phyloP scores from a whole-genome alignment of 495 filamentous ascomycete species.

The Aspergillus kassunensis region DNA sequence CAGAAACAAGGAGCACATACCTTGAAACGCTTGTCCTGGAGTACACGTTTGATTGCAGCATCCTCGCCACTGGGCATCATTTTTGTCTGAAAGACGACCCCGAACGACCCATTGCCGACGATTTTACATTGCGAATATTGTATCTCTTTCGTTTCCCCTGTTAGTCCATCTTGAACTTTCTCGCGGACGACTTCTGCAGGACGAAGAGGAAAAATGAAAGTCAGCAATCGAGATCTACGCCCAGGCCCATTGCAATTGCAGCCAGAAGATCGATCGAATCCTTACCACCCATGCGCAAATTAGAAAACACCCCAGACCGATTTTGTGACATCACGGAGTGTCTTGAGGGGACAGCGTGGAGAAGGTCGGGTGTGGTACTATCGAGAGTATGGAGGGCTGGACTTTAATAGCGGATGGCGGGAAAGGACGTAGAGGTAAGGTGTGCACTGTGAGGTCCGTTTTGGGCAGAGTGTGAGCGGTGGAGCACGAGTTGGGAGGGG shows the following conservation, averaged over 20 bases:
- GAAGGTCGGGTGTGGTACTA: constrained; percentile 23
- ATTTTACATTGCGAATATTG: constrained; percentile 99
- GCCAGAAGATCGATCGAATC: constrained; percentile 8
- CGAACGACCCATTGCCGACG: constrained; percentile 98
- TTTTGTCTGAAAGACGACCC: constrained; percentile 98
- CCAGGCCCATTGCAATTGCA: constrained; percentile 9
- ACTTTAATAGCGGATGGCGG: constrained; percentile 43
- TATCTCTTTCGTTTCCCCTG: constrained; percentile 91
- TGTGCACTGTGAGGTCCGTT: constrained; percentile 49
- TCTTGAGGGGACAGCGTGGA: constrained; percentile 14
- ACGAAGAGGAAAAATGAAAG: constrained; percentile 2
- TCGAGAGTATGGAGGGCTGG: constrained; percentile 43
- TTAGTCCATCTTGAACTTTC: constrained; percentile 97
- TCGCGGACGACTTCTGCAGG: constrained; percentile 88
- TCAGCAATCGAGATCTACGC: background rate
- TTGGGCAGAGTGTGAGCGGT: constrained; percentile 39
- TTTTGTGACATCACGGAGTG: constrained; percentile 63
- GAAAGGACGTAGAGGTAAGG: constrained; percentile 29
- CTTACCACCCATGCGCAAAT: constrained; percentile 82
- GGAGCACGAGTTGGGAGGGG: constrained; percentile 28
- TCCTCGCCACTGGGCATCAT: constrained; percentile 95
- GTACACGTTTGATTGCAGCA: constrained; percentile 95
- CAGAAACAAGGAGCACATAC: constrained; percentile 38
- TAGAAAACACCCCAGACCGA: constrained; percentile 69
- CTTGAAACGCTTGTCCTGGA: constrained; percentile 99